phyloP scores from a whole-genome alignment of 2,329 filamentous ascomycete genomes.

The Verticillium longisporum region DNA sequence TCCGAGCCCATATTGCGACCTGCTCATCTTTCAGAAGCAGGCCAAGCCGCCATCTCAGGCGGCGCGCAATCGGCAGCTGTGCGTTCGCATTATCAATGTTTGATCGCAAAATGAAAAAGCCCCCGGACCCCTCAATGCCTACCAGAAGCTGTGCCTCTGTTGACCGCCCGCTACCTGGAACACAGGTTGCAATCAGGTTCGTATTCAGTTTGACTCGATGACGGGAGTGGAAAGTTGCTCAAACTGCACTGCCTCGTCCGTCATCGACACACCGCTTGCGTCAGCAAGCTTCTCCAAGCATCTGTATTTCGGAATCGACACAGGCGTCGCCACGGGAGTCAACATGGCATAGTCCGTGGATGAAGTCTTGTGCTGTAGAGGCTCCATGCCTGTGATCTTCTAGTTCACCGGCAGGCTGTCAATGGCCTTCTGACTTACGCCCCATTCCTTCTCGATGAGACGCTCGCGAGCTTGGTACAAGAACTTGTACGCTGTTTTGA shows the following conservation, averaged over 20 bases:
- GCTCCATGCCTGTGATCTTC: conserved; percentile 2
- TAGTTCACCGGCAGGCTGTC: conserved; percentile 54
- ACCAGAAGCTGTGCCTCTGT: background rate
- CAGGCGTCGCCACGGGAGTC: background rate
- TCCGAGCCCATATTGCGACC: background rate
- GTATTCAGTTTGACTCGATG: background rate
- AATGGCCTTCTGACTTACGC: conserved; percentile 63
- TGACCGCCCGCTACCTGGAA: background rate
- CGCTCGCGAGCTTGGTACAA: conserved; percentile 69
- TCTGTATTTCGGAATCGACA: background rate
- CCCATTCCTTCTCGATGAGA: conserved; percentile 70
- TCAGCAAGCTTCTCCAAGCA: background rate
- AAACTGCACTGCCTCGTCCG: background rate
- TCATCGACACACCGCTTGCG: background rate
- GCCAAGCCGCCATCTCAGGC: background rate
- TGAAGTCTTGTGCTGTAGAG: background rate
- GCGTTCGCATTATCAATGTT: background rate
- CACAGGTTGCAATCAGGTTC: background rate
- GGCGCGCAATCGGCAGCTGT: background rate
- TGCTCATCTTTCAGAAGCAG: background rate
- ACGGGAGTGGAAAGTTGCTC: background rate
- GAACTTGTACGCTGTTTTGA: conserved; percentile 90
- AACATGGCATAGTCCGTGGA: background rate
- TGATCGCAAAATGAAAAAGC: background rate
- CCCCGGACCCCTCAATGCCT: background rate